Percentiles rank a stretch among this genome's conserved stretches.
Conservation (phyloP, 2,329 filamentous ascomycete species). For the Cladosporium phlei region DNA sequence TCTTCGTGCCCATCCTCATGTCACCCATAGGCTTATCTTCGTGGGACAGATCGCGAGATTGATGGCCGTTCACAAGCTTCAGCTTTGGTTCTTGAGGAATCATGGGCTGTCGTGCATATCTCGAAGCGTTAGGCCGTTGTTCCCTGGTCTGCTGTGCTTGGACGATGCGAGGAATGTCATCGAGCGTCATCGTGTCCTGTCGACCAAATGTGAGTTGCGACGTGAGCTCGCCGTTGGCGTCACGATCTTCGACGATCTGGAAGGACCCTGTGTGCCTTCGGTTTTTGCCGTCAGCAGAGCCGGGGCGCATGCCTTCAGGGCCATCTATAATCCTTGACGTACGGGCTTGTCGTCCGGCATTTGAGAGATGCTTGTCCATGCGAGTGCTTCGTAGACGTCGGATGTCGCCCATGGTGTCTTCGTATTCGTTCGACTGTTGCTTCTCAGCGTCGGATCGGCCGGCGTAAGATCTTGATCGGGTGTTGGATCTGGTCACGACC, state of each 20-base stretch:
- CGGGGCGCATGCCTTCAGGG: slow-evolving; percentile 68
- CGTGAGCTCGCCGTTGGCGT: slow-evolving; percentile 59
- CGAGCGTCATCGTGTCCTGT: slow-evolving; percentile 85
- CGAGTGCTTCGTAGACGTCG: slow-evolving; percentile 85
- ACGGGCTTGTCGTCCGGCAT: slow-evolving; percentile 83
- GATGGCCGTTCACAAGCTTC: slow-evolving; percentile 64
- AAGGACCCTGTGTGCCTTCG: slow-evolving; percentile 49
- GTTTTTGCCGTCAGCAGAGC: slow-evolving; percentile 57
- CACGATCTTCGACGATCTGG: slow-evolving; percentile 76
- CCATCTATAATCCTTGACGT: slow-evolving; percentile 91
- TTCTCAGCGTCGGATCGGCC: slow-evolving; percentile 53
- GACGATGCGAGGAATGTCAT: slow-evolving; percentile 94
- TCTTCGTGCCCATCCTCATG: slow-evolving; percentile 58
- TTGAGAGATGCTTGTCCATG: slow-evolving; percentile 89
- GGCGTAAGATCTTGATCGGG: slow-evolving; percentile 68
- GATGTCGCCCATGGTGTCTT: slow-evolving; percentile 94
- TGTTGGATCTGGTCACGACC: slow-evolving; percentile 57
- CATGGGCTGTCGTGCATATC: slow-evolving; percentile 65
- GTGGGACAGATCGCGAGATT: slow-evolving; percentile 63
- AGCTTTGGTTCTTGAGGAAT: slow-evolving; percentile 63
- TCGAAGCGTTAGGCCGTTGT: slow-evolving; percentile 75
- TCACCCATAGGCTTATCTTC: slow-evolving; percentile 33
- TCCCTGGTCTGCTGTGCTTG: slow-evolving; percentile 93
- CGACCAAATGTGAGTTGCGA: slow-evolving; percentile 83
- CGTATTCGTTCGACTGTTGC: slow-evolving; percentile 71